Evolutionary conservation across 1,139 yeast genomes (phyloP).

Genomic region (Saccharomycopsis phalli): DNA sequence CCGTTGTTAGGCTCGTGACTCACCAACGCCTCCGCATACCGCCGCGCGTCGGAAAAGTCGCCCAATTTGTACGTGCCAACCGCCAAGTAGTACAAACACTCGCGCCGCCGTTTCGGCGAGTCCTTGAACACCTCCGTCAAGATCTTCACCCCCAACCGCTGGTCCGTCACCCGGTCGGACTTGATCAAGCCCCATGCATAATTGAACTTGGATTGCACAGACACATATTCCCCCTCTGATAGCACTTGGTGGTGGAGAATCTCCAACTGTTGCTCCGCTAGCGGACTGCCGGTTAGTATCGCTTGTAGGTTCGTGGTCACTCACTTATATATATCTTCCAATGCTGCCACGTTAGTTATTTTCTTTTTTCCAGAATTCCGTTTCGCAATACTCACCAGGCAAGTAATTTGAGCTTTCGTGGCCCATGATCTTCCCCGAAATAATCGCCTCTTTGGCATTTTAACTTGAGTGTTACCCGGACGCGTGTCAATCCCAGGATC

Average conservation of each 20-base stretch:
- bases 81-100: constrained; percentile 79
- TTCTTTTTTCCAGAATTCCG: neutral
- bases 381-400: constrained; percentile 14
- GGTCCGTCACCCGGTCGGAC: constrained; percentile 50
- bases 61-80: constrained; percentile 85
- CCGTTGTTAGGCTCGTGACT: constrained; percentile 74
- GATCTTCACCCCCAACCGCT: constrained; percentile 69
- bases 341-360: constrained; percentile 14
- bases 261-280: constrained; percentile 65
- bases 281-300: constrained; percentile 34
- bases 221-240: constrained; percentile 70
- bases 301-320: constrained; percentile 3
- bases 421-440: too few relatives aligned
- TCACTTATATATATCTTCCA: constrained; percentile 17
- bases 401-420: constrained; percentile 12
- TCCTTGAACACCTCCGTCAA: constrained; percentile 68
- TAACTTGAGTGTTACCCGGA: too few relatives aligned
- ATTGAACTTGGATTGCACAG: constrained; percentile 81
- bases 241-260: constrained; percentile 71
- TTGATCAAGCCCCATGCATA: constrained; percentile 95
- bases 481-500: too few relatives aligned
- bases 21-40: constrained; percentile 73
- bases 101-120: constrained; percentile 78
- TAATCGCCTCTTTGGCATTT: too few relatives aligned
- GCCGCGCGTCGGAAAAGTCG: constrained; percentile 76